phyloP scores from a whole-genome alignment of 2,329 filamentous ascomycete species.

The Aspergillus calidoustus region DNA sequence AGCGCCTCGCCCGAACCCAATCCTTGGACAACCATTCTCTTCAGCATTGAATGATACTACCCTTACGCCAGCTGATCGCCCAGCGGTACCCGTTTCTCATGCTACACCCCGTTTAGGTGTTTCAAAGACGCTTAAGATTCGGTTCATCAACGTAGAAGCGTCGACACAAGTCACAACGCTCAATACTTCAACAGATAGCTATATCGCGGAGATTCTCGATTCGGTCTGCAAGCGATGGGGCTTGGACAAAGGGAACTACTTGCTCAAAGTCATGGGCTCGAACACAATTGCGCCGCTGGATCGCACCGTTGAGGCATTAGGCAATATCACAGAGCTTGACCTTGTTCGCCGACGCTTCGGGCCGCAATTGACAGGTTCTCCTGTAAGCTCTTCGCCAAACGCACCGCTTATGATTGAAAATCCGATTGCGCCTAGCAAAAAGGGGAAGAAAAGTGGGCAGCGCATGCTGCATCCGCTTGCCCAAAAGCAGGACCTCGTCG shows the following conservation, averaged over 20 bases:
- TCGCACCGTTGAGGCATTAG: constrained; percentile 67
- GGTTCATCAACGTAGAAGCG: constrained; percentile 65
- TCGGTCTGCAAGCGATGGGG: constrained; percentile 65
- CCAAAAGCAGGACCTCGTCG: constrained; percentile 53
- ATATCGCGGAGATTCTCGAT: constrained; percentile 70
- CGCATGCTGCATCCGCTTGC: constrained; percentile 52
- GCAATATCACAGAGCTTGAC: constrained; percentile 64
- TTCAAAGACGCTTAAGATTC: constrained; percentile 62
- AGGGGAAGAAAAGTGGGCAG: constrained; percentile 47
- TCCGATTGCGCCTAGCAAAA: constrained; percentile 42
- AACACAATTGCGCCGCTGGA: constrained; percentile 67
- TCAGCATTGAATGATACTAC: constrained; percentile 52
- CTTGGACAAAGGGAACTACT: constrained; percentile 67
- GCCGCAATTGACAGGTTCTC: constrained; percentile 61
- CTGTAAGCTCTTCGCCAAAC: constrained; percentile 66
- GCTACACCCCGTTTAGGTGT: constrained; percentile 61
- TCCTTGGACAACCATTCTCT: constrained; percentile 51
- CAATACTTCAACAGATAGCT: constrained; percentile 66
- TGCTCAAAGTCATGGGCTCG: constrained; percentile 66
- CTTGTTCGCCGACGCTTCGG: constrained; percentile 66
- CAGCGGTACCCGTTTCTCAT: constrained; percentile 48
- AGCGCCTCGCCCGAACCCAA: constrained; percentile 43
- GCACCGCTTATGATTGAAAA: constrained; percentile 63
- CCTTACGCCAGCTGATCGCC: constrained; percentile 52
- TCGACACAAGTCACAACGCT: constrained; percentile 58